phyloP scores from a whole-genome alignment of 2,329 filamentous ascomycete species.

The Talaromyces sp. region DNA sequence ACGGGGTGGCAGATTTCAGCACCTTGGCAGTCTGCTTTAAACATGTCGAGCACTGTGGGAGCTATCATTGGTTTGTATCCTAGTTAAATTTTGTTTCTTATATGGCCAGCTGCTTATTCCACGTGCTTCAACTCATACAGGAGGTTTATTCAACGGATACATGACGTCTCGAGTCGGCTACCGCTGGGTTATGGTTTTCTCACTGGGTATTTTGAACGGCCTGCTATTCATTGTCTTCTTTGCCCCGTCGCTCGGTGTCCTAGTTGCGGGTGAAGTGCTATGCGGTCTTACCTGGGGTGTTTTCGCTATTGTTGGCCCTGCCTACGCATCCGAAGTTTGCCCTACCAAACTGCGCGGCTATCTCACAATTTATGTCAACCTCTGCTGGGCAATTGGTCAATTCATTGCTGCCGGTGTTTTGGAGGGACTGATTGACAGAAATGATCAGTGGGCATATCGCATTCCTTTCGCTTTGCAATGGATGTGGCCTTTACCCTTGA shows the following conservation, averaged over 20 bases:
- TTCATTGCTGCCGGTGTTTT: constrained; percentile 48
- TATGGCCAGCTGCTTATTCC: not conserved
- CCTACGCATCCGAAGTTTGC: constrained; percentile 42
- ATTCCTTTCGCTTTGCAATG: constrained; percentile 49
- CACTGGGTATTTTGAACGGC: constrained; percentile 40
- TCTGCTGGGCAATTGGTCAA: constrained; percentile 46
- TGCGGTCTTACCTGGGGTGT: constrained; percentile 48
- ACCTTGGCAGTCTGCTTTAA: constrained; percentile 9
- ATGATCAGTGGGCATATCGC: constrained; percentile 46
- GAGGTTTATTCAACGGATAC: constrained; percentile 9
- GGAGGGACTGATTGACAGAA: constrained; percentile 38
- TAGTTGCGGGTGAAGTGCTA: constrained; percentile 46
- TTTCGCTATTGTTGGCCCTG: constrained; percentile 44
- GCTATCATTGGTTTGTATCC: constrained; percentile 8
- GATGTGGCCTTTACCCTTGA: constrained; percentile 48
- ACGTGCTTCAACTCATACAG: not conserved
- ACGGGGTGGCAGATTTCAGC: constrained; percentile 30
- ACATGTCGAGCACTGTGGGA: constrained; percentile 6
- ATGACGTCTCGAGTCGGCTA: constrained; percentile 9
- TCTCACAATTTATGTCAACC: constrained; percentile 42
- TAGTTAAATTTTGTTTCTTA: not conserved
- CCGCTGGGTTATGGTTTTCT: constrained; percentile 39
- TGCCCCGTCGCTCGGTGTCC: constrained; percentile 39
- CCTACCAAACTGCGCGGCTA: constrained; percentile 41
- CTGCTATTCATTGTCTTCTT: constrained; percentile 49